phyloP scores from a whole-genome alignment of 768 basidiomycete species.

The Boletus sensibilis region DNA sequence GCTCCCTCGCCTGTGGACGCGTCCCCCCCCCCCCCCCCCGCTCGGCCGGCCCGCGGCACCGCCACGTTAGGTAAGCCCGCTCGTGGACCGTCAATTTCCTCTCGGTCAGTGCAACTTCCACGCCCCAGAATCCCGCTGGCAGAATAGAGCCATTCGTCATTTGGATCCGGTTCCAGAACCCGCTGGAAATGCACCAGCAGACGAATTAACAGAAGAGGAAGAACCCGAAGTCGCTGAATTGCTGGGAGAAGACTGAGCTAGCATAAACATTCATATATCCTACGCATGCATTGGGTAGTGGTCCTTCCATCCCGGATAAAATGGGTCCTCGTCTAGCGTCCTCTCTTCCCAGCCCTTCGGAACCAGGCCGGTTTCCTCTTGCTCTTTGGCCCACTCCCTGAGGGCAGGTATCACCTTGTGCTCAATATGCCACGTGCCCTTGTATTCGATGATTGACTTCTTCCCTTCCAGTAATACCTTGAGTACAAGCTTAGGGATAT shows the following conservation, averaged over 20 bases:
- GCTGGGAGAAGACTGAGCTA: conserved; percentile 41
- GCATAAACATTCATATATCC: not conserved
- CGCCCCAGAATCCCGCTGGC: conserved; percentile 19
- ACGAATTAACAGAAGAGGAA: conserved; percentile 78
- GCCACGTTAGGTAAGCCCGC: too few species aligned
- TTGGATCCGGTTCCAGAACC: conserved; percentile 30
- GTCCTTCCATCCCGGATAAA: conserved; percentile 47
- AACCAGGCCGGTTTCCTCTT: conserved; percentile 46
- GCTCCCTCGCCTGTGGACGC: too few species aligned
- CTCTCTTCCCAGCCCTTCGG: conserved; percentile 48
- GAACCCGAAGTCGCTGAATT: conserved; percentile 86
- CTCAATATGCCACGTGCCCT: conserved; percentile 40
- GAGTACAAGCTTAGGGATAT: conserved; percentile 46
- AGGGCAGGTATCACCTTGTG: conserved; percentile 48
- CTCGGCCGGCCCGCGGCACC: too few species aligned
- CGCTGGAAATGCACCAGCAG: conserved; percentile 29
- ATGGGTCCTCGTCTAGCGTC: conserved; percentile 51
- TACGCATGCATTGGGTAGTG: conserved; percentile 20
- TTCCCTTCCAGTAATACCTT: conserved; percentile 44
- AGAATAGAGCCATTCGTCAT: conserved; percentile 18
- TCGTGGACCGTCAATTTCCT: too few species aligned
- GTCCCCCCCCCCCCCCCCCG: too few species aligned
- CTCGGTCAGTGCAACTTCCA: too few species aligned
- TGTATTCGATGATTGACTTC: conserved; percentile 42
- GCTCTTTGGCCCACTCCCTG: conserved; percentile 46